Evolutionary conservation across 176 grass and related monocot genomes (phyloP).

Genomic region (Carex myosuroides): DNA sequence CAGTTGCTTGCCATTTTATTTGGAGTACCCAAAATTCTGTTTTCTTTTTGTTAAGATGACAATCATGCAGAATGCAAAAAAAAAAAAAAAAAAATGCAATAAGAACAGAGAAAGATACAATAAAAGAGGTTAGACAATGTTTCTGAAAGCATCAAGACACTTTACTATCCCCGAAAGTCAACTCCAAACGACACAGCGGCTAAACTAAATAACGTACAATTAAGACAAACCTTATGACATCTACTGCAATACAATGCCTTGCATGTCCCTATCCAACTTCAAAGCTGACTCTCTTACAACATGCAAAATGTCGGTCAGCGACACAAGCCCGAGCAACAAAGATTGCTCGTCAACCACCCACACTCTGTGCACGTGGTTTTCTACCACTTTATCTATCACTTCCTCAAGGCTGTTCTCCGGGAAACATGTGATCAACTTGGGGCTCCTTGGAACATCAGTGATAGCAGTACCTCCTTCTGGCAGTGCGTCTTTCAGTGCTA

Average conservation of each 20-base stretch:
- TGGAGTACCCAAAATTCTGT: not conserved
- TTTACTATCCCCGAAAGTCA: not conserved
- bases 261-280: slow-evolving; percentile 41
- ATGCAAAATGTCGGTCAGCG: slow-evolving; percentile 55
- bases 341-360: slow-evolving; percentile 53
- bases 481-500: slow-evolving; percentile 5
- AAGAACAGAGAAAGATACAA: not conserved
- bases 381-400: slow-evolving; percentile 38
- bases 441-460: not conserved
- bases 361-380: slow-evolving; percentile 59
- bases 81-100: too few relatives aligned
- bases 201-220: not conserved
- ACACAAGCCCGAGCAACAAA: slow-evolving; percentile 39
- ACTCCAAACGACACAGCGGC: not conserved
- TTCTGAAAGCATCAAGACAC: not conserved
- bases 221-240: not conserved
- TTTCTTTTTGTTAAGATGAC: not conserved
- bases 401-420: slow-evolving; percentile 44
- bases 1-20: not conserved
- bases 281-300: slow-evolving; percentile 43
- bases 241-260: slow-evolving; percentile 12
- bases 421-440: slow-evolving; percentile 43
- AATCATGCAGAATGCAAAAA: not conserved
- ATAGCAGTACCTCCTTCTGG: not conserved
- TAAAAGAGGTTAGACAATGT: not conserved